Base-by-base conservation (phyloP, 2,329 filamentous ascomycete genomes). In the Pezicula neosporulosa region DNA sequence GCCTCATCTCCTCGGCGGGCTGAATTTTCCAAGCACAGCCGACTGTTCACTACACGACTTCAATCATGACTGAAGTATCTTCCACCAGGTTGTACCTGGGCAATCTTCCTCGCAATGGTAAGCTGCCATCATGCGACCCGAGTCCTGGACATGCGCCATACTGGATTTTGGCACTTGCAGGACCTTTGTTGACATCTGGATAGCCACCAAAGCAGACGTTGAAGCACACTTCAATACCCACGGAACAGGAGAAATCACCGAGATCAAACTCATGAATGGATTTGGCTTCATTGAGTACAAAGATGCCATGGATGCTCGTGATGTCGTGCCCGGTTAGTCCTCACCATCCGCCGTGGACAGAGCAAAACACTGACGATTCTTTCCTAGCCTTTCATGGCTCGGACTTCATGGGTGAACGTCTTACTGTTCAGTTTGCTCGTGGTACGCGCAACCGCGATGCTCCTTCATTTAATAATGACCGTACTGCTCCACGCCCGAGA, bases 231-330 rank as follows among this genome's bases (percentile, higher is more conserved):
- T 99, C 76, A 87, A 87, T 71, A 90, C 86, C 67, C 91, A 97
- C 85, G 94, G 93, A 69, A 93, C 91, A 63, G 94, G 94, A 72
- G 91, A 96, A 72, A 97, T 99, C 70, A 94, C 89, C 62, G 94
- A 99, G 77, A 93, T 99, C 77, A 99, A 99, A 80, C 85, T 99
- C 59, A 99, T 99, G 94, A 97, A 96, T 70, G 94, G 94, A 67
- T 99, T 99, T 70, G 94, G 94, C 70, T 99, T 99, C 78, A 96
- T 99, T 70, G 94, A 99, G 74, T 99, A 97, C 75, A 95, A 97
- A 74, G 94, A 97, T 76, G 85, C 91, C 53, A 90, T 97, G 88
- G 94, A 99, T 76, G 94, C 94, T 62, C 89, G 93, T 69, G 94
- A 99, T 76, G 92, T 99, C 59, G 94, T 99, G 67, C 94, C 94